Percentiles rank a stretch among this genome's conserved stretches.
These are phyloP conservation scores for Inosperma sp. DNA, from an alignment of 768 basidiomycete species.

Conservation along the genomic window DNA sequence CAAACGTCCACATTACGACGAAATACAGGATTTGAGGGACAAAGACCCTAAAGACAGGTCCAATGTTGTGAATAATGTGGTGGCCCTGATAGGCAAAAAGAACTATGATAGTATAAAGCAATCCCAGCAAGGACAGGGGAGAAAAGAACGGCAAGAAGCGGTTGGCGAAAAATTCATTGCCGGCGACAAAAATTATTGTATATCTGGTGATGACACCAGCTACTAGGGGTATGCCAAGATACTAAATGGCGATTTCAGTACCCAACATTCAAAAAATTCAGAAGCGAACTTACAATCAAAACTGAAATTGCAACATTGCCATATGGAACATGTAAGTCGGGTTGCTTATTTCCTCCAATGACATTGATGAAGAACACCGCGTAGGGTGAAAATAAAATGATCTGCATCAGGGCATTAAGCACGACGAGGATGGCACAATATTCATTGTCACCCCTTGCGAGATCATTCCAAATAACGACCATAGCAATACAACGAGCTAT, in stretches of 20 bases:
- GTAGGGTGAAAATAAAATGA: conserved; percentile 70
- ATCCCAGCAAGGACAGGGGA: conserved; percentile 65
- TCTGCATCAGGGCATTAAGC: conserved; percentile 75
- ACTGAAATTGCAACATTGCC: conserved; percentile 60
- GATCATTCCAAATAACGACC: conserved; percentile 80
- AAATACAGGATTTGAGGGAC: conserved; percentile 82
- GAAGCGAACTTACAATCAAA: conserved; percentile 51
- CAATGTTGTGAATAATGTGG: conserved; percentile 68
- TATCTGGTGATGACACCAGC: conserved; percentile 71
- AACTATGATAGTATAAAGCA: conserved; percentile 77
- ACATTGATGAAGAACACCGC: conserved; percentile 70
- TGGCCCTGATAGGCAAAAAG: conserved; percentile 69
- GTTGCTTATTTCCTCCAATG: conserved; percentile 45
- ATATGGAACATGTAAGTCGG: conserved; percentile 48
- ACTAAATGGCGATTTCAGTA: conserved; percentile 36
- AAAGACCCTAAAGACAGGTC: conserved; percentile 73
- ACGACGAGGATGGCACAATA: conserved; percentile 80
- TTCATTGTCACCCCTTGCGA: conserved; percentile 63
- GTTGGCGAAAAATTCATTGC: conserved; percentile 46
- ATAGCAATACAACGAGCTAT: conserved; percentile 68
- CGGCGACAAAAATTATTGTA: conserved; percentile 40
- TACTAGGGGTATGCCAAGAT: conserved; percentile 76
- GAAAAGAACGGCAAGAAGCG: conserved; percentile 66
- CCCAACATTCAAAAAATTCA: neutral
- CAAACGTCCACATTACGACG: conserved; percentile 64